Evolutionary conservation across 1,139 yeast species (phyloP), one percentile per base, ranked within the genome.

Genomic region (Protomyces inouyei): DNA sequence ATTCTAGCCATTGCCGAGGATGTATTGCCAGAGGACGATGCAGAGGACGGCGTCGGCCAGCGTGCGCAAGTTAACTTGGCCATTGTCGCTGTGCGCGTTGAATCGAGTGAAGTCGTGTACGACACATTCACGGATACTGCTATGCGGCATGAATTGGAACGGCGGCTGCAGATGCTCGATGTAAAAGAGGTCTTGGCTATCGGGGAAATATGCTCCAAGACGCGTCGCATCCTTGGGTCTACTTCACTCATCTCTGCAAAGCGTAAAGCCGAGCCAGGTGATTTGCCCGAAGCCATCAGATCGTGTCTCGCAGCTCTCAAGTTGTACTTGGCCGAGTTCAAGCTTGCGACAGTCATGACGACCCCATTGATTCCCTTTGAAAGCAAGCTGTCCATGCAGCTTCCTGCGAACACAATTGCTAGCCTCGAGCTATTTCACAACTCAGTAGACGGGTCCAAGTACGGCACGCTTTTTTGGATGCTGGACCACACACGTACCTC

Each of bases 391-490:
- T 80, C 80, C 67, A 88, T 92, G 95, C 74, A 83, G 1, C 74
- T 93, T 38, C 86, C 88, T 51, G 83, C 87, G 1, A 84, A 82
- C 68, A 84, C 96, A 0, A 70, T 93, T 5, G 79, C 81, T 40
- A 83, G 88, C 51, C 76, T 93, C 32, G 97, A 93, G 71, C 80
- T 93, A 0, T 89, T 89, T 70, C 78, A 78, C 48, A 88, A 88
- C 70, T 76, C 80, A 1, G 83, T 93, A 0, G 84, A 85, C 68
- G 74, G 76, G 18, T 76, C 81, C 0, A 78, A 77, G 6, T 76
- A 78, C 40, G 98, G 97, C 0, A 84, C 97, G 0, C 75, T 93
- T 18, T 75, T 88, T 16, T 87, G 93, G 90, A 77, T 89, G 1
- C 72, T 93, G 68, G 88, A 92, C 73, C 92, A 87, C 68, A 88